Conservation (phyloP, 2,329 filamentous ascomycete species). For the Ceratocystis eucalypticola region DNA sequence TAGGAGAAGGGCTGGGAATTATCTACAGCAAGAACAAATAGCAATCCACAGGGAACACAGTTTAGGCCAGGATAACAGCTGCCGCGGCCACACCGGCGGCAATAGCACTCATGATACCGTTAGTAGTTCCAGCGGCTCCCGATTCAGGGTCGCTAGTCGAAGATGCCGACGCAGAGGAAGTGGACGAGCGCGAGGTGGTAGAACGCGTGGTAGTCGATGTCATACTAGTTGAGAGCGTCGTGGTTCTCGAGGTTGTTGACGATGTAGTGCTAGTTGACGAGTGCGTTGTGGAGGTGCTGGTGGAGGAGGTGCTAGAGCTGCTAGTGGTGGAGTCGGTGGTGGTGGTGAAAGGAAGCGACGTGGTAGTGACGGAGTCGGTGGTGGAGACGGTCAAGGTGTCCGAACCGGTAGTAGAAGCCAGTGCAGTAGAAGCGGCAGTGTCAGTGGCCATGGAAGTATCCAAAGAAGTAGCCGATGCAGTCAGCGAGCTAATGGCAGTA, state of each 20-base stretch:
- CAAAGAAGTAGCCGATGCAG: neutral
- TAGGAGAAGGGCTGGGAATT: neutral
- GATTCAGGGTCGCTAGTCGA: neutral
- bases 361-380: neutral
- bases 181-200: neutral
- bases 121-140: neutral
- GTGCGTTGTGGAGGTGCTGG: neutral
- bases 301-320: neutral
- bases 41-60: neutral
- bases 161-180: slow-evolving; percentile 4
- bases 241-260: neutral
- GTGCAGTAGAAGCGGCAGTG: neutral
- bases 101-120: neutral
- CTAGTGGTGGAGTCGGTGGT: neutral
- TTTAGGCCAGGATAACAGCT: neutral
- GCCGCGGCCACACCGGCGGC: slow-evolving; percentile 2
- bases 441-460: neutral
- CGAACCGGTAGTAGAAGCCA: neutral
- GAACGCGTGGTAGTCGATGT: neutral
- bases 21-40: neutral
- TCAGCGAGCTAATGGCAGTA: neutral
- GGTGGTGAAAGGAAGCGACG: neutral
- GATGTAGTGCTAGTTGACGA: neutral
- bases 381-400: neutral
- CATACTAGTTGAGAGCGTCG: neutral